Evolutionary conservation across 169 alveolate species (phyloP), one percentile per base, ranked within the genome.

Genomic region (Plasmodium fragile): DNA sequence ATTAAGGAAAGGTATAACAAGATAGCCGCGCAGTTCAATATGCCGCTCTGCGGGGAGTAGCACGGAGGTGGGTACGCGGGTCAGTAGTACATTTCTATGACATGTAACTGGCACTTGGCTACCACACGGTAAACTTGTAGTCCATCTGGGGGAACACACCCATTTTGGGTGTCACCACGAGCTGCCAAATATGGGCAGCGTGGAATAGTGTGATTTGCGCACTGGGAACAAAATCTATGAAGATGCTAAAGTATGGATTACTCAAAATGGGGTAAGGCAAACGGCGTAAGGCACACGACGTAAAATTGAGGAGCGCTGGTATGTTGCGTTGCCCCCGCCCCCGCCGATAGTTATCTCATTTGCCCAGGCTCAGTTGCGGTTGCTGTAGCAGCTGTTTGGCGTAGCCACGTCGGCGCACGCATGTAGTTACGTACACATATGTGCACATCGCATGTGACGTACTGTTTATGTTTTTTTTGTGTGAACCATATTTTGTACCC

Each of bases 1-100:
- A 87, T 92, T 45, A 92, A 94, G 94, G 90, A 95, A n/a, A 52
- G 93, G 59, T 87, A 87, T 78, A 87, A 59, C 92, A 94, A 41
- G 81, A 53, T 92, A 55, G 95, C 92, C 13, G 36, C 77, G 52
- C 91, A 81, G 52, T 90, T 90, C 82, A 92, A 80, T 65, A 91
- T 71, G 93, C 95, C 85, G 41, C 52, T 65, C 91, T 85, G 92
- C 41, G 89, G 75, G 22, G 75, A 70, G 13, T 73, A 49, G 30
- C 16, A 32, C 7, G 3, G 36, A 11, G 13, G 59, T 49, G 59
- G 59, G 59, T 49, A 16, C 59, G 59, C 6, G 59, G 59, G 8
- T 22, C 59, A 49, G 25, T 3, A 49, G 25, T 49, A 49, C 22
- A 49, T 49, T 11, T 49, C 8, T 1, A 16, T 49, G 59, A 49